Percentiles rank a stretch among this genome's conserved stretches.
phyloP scores from a whole-genome alignment of 352 stramenopile species.

The Aphanomyces cochlioides region DNA sequence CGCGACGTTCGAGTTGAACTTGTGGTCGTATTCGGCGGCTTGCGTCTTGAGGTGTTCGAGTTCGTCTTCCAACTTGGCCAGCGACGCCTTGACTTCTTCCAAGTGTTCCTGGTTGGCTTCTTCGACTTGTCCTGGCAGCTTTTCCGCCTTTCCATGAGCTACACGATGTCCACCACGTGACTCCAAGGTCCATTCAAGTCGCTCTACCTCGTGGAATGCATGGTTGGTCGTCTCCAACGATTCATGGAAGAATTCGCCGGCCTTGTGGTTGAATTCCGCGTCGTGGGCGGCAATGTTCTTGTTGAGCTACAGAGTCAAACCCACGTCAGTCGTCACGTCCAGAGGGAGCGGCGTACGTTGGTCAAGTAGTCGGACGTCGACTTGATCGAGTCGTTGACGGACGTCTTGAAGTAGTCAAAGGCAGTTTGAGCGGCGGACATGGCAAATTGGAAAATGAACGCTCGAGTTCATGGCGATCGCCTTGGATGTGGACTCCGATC shows the following conservation, averaged over 20 bases:
- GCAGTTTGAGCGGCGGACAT: neutral
- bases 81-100: too few relatives aligned
- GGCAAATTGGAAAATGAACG: neutral
- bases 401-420: neutral
- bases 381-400: neutral
- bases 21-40: too few relatives aligned
- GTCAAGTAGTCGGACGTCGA: neutral
- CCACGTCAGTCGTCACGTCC: too few relatives aligned
- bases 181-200: neutral
- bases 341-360: too few relatives aligned
- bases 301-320: too few relatives aligned
- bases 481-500: too few relatives aligned
- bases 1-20: too few relatives aligned
- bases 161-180: too few relatives aligned
- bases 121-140: neutral
- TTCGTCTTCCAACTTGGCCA: too few relatives aligned
- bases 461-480: neutral
- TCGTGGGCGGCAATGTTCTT: neutral
- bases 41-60: too few relatives aligned
- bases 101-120: neutral
- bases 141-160: neutral
- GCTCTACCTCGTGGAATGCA: neutral
- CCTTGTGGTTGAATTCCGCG: neutral
- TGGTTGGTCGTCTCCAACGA: neutral
- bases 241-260: neutral